Base-by-base conservation (phyloP, 345 rosid genomes). In the Turritis glabra region DNA sequence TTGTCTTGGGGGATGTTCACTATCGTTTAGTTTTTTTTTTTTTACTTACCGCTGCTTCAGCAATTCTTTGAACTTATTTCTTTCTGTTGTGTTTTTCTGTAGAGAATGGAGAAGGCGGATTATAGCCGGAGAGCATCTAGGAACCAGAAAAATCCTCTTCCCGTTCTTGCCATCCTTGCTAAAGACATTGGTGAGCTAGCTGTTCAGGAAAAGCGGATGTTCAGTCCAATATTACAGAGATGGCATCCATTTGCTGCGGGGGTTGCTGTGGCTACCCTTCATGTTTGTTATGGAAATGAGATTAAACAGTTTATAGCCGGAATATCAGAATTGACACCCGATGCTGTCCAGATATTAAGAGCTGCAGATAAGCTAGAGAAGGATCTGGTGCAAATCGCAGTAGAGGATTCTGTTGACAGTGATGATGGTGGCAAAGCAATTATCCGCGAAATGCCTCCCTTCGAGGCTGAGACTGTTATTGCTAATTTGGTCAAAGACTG, bases 191-290 rank as follows among this genome's bases (percentile, higher is more conserved):
- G 90, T 25, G 99, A 92, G 79, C 80, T 95, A 76, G 98, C 97
- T 11, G 44, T 84, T 76, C 87, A 84, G 4, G 98, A 95, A 84
- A 90, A 82, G 80, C 77, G 79, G 72, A 87, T 90, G 38, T 95
- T 87, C 60, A 92, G 99, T 84, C 94, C 98, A 18, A 85, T 95
- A 84, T 81, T 89, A 80, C 92, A 95, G 90, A 87, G 83, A 76
- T 92, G 99, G 99, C 99, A 95, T 80, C 98, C 99, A 53, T 85
- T 95, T 69, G 89, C 99, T 14, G 99, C 99, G 21, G 98, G 99
- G 48, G 92, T 95, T 47, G 98, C 99, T 53, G 96, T 92, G 73
- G 99, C 99, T 72, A 95, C 98, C 15, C 96, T 95, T 60, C 99
- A 95, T 83, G 87, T 83, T 73, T 95, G 99, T 73, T 95, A 89